Base-by-base conservation (phyloP, 108 stramenopile genomes). In the Cyclotella sp. region DNA sequence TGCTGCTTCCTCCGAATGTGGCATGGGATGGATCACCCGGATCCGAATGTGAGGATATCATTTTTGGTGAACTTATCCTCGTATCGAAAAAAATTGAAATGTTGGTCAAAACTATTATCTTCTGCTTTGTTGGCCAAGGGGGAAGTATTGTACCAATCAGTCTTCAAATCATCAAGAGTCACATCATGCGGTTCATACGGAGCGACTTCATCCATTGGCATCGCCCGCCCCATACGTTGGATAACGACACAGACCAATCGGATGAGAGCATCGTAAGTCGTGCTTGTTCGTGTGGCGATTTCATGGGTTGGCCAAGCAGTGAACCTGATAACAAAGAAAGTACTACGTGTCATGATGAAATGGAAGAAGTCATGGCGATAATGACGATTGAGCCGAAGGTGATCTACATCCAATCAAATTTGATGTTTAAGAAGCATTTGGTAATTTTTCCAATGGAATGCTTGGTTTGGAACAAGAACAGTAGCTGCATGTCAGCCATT, bases 1-100 rank as follows among this genome's bases (percentile, higher is more conserved):
- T 72, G 27, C 62, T 90, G 6, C 53, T 89, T 46, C 67, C 68
- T 19, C 76, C 79, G 39, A 73, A 77, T 15, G 54, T 63, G 41
- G 77, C 77, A 4, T 46, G 21, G 30, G 63, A 75, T 70, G 80
- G 73, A 24, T 74, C 60, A 27, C 34, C 75, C 75, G 0, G 84
- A 87, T 41, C 81, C 87, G 19, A 77, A 86, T 49, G 77, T 76
- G 21, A 79, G 73, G 0, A 74, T 93, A 16, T 77, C 81, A 28
- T 68, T 75, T 39, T 55, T 93, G 71, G 90, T 93, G 90, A 93
- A 93, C 68, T n/a, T 82, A 86, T 51, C 87, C 90, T 19, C 89
- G 81, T 0, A 53, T 93, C 0, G 52, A 61, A 15, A 87, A n/a
- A 91, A 55, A 86, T 80, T 43, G 62, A 60, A 3, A 65, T 70